These are phyloP conservation scores for Plectranthus barbatus DNA, from an alignment of 257 asterid genomes.

Conservation along the genomic window DNA sequence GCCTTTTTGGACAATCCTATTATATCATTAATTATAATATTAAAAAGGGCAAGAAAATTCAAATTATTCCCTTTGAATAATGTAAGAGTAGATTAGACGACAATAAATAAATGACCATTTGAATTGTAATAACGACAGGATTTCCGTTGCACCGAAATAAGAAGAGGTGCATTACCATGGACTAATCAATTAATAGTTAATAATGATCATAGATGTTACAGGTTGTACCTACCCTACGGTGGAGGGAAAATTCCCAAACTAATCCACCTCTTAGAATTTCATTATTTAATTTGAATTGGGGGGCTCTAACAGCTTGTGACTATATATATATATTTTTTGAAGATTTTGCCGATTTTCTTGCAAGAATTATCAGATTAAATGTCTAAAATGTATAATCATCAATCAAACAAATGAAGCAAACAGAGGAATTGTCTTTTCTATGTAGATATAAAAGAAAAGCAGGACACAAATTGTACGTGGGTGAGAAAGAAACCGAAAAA, in stretches of 20 bases:
- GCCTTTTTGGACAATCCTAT: background rate
- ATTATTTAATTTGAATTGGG: background rate
- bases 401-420: too few species aligned
- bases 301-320: too few species aligned
- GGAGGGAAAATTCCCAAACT: background rate
- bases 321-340: too few species aligned
- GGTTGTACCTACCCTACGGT: conserved; percentile 9
- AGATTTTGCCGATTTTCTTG: background rate
- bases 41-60: background rate
- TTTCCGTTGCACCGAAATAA: background rate
- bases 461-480: background rate
- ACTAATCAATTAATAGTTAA: too few species aligned
- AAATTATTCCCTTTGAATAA: background rate
- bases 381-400: too few species aligned
- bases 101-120: background rate
- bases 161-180: background rate
- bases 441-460: background rate
- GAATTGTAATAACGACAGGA: background rate
- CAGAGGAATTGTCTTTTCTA: too few species aligned
- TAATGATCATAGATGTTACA: conserved; percentile 1
- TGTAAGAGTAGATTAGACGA: background rate
- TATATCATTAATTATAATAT: background rate
- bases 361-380: too few species aligned
- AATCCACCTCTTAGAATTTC: background rate
- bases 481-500: too few species aligned